Base-by-base conservation (phyloP, 2,329 filamentous ascomycete species). In the Penicillium olsonii region DNA sequence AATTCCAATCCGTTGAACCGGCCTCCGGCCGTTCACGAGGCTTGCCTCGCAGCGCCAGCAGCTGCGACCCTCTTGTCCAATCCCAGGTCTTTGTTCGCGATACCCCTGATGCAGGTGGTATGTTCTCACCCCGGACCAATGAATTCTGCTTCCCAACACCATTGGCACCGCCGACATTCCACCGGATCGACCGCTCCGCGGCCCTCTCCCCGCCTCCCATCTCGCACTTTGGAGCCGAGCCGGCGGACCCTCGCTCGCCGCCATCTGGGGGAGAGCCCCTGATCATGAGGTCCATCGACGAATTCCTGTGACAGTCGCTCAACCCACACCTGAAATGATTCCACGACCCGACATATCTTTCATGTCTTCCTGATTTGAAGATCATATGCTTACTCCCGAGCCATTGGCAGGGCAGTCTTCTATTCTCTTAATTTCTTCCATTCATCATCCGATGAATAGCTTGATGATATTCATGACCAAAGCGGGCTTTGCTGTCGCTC, bases 211-310 rank as follows among this genome's bases (percentile, higher is more conserved):
- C 47, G n/a, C 41, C 41, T 35, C 37, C 42, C 0, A 48, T 35
- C 11, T 45, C 57, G 26, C 54, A 48, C 37, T 63, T 57, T 52
- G 60, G 54, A 22, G 53, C 53, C 17, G 50, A 61, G 50, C 50
- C 61, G 22, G 61, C 61, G 7, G 71, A 74, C 58, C 71, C 71
- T 22, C 61, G 71, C 44, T 74, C 71, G n/a, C 71, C 71, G 31
- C 68, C 70, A 12, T 64, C 65, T 39, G 63, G 68, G 33, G 61
- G 60, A 17, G 71, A 73, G 50, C 65, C 67, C 18, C 51, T 74
- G 45, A 72, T 74, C 50, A 72, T 74, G 70, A 70, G 71, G 64
- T 74, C 67, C 55, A 74, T 74, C 62, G 71, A 74, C 54, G 72
- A 74, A 63, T 73, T 74, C 60, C 63, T 74, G 53, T 74, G 65